Percentiles rank a stretch among this genome's conserved stretches.
phyloP scores from a whole-genome alignment of 129 eudicot genomes.

The Apium graveolens region DNA sequence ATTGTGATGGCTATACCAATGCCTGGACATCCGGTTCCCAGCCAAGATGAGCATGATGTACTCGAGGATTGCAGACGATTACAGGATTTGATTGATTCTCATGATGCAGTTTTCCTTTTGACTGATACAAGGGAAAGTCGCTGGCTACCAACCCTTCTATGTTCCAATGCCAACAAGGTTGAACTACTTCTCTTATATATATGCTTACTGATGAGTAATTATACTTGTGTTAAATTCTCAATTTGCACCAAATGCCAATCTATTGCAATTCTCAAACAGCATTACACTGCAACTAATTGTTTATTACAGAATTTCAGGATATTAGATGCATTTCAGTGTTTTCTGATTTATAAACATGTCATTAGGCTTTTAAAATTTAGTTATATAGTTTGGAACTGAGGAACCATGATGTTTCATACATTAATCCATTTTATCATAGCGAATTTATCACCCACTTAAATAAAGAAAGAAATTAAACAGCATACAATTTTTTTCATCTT shows the following conservation, averaged over 20 bases:
- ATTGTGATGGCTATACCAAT: constrained; percentile 90
- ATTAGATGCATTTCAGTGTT: background rate
- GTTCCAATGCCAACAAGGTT: constrained; percentile 55
- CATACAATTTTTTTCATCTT: background rate
- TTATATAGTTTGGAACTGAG: background rate
- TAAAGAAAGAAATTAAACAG: background rate
- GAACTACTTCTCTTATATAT: background rate
- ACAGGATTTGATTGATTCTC: constrained; percentile 60
- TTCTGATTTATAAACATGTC: background rate
- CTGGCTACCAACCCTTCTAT: constrained; percentile 87
- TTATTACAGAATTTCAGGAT: background rate
- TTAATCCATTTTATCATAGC: background rate
- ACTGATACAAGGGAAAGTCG: constrained; percentile 98
- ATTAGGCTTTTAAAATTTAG: background rate
- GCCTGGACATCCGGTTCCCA: constrained; percentile 93
- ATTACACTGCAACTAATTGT: background rate
- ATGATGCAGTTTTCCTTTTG: constrained; percentile 75
- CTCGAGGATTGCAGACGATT: constrained; percentile 68
- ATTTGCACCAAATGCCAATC: background rate
- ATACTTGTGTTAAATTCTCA: background rate
- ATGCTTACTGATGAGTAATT: background rate
- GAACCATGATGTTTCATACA: background rate
- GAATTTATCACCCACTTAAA: background rate
- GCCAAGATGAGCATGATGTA: constrained; percentile 55
- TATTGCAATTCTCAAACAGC: background rate